Base-by-base conservation (phyloP, 1,139 yeast species). In the Sugiyamaella paludigena region DNA sequence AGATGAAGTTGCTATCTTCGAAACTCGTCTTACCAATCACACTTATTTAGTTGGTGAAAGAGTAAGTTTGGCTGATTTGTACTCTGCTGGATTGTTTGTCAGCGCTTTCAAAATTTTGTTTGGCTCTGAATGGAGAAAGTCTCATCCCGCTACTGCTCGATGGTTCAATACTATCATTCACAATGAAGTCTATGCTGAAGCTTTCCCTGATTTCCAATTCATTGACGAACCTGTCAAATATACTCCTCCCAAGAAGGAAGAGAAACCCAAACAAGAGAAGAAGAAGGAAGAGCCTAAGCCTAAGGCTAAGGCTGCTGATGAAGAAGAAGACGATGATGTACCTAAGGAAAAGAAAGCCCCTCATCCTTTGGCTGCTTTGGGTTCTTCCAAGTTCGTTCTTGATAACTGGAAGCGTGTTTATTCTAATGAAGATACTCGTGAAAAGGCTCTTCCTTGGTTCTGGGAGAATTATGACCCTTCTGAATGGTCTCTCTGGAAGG, bases 381-480 rank as follows among this genome's bases (percentile, higher is more conserved):
- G 95, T 64, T 71, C 92, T 35, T 64, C 85, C 68, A 70, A 71
- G 58, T 77, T 85, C 65, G 75, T 81, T 56, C 67, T 92, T 60
- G 98, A 92, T 68, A 95, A 88, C 73, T 91, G 97, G 96, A 92
- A 92, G 85, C 86, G 97, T 78, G 74, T 74, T 60, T 94, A 92
- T 84, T 91, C 98, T 60, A 92, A 92, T 81, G 94, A 89, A 75
- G 98, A 92, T 68, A 91, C 98, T 67, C 88, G 98, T 77, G 85
- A 83, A 70, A 81, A 73, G 61, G 97, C 98, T 61, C 79, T 92
- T 63, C 98, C 98, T 70, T 92, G 94, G 92, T 92, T 92, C 91
- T 92, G 97, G 96, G 85, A 86, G 72, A 83, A 87, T 77, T 91
- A 80, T 80, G 83, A 91, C 76, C 82, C 94, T 60, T 80, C 83